These are phyloP conservation scores for Chytriomyces confervae DNA, from an alignment of 192 early-diverging fungal genomes.

Conservation along the genomic window DNA sequence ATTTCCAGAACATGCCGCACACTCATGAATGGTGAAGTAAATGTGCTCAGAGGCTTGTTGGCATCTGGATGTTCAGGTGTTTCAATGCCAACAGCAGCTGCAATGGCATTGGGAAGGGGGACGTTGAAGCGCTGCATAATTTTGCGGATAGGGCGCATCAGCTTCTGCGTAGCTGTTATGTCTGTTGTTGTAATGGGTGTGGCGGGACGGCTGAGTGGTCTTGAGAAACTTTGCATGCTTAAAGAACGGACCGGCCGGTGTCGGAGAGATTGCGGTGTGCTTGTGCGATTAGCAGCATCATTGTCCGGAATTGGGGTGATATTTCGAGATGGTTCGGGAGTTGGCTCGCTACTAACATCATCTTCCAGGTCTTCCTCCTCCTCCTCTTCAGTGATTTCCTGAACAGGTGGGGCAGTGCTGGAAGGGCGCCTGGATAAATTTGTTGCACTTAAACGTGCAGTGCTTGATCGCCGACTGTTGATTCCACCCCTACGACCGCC, in stretches of 20 bases:
- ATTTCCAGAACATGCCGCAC: conserved; percentile 6
- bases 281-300: neutral
- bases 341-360: too few relatives aligned
- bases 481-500: neutral
- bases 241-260: neutral
- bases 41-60: conserved; percentile 11
- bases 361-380: too few relatives aligned
- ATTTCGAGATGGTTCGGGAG: neutral
- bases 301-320: neutral
- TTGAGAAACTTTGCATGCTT: neutral
- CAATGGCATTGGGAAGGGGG: neutral
- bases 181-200: neutral
- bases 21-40: conserved; percentile 17
- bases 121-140: neutral
- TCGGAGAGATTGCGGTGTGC: too few relatives aligned
- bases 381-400: too few relatives aligned
- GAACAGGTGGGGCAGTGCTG: too few relatives aligned
- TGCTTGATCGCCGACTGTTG: neutral
- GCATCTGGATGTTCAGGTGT: too few relatives aligned
- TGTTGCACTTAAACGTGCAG: too few relatives aligned
- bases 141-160: neutral
- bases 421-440: too few relatives aligned
- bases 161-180: neutral
- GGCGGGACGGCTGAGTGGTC: neutral
- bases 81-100: neutral